Evolutionary conservation across 345 rosid species (phyloP).

Genomic region (Heritiera fomes): DNA sequence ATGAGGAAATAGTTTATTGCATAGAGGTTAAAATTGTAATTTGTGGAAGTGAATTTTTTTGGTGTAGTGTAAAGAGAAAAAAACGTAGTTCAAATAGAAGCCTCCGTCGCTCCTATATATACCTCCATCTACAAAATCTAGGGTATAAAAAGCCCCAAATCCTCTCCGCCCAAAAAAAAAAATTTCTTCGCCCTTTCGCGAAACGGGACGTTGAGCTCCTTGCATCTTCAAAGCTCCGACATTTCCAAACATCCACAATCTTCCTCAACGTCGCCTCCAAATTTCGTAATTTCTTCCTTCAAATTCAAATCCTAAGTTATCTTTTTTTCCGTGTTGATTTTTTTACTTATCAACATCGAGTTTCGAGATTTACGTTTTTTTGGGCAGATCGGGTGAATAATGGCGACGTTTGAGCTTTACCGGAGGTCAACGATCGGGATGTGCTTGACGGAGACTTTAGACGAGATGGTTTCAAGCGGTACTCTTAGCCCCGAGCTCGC

Average conservation of each 20-base stretch:
- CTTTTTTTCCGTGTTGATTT: background rate
- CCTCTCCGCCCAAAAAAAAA: slow-evolving; percentile 50
- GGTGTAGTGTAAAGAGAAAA: too few species aligned
- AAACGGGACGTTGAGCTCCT: slow-evolving; percentile 34
- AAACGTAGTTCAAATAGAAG: too few species aligned
- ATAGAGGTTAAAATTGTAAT: too few species aligned
- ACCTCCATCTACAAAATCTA: slow-evolving; percentile 65
- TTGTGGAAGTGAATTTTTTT: too few species aligned
- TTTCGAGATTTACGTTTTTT: slow-evolving; percentile 10
- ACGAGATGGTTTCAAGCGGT: slow-evolving; percentile 92
- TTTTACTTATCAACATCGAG: background rate
- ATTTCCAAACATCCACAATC: slow-evolving; percentile 16
- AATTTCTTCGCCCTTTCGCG: slow-evolving; percentile 12
- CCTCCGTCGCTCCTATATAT: slow-evolving; percentile 73
- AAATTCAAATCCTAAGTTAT: background rate
- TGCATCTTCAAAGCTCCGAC: slow-evolving; percentile 1
- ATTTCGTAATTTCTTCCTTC: slow-evolving; percentile 28
- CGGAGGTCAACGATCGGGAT: slow-evolving; percentile 94
- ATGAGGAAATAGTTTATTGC: too few species aligned
- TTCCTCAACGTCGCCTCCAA: slow-evolving; percentile 31
- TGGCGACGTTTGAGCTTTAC: slow-evolving; percentile 98
- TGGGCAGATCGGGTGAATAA: slow-evolving; percentile 38
- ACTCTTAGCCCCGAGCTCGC: slow-evolving; percentile 95
- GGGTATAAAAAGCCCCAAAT: slow-evolving; percentile 78
- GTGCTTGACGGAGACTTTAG: slow-evolving; percentile 94